phyloP scores from a whole-genome alignment of 2,329 filamentous ascomycete genomes.

The Chalara sp. region DNA sequence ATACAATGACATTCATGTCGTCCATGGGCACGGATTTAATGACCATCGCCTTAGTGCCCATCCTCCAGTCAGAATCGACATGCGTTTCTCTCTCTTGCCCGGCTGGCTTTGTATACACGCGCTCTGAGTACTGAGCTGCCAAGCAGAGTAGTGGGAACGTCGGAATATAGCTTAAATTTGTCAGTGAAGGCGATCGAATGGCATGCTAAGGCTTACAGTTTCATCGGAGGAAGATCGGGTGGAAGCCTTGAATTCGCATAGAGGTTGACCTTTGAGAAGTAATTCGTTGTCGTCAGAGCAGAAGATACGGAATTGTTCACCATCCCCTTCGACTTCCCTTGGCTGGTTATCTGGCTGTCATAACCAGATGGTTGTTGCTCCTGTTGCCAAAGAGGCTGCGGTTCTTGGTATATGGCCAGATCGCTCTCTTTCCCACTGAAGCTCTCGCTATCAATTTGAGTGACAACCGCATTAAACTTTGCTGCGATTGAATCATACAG shows the following conservation, averaged over 20 bases:
- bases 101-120: conserved; percentile 62
- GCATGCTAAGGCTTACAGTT: conserved; percentile 43
- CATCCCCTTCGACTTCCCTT: conserved; percentile 27
- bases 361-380: conserved; percentile 14
- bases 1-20: conserved; percentile 70
- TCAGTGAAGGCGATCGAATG: conserved; percentile 3
- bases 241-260: conserved; percentile 75
- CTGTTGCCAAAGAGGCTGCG: conserved; percentile 13
- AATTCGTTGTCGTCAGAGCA: conserved; percentile 41
- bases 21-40: conserved; percentile 77
- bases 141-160: conserved; percentile 74
- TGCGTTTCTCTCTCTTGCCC: conserved; percentile 61
- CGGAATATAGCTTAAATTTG: conserved; percentile 51
- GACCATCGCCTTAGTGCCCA: conserved; percentile 79
- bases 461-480: conserved; percentile 63
- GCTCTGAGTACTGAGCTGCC: conserved; percentile 70
- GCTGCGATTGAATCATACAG: conserved; percentile 53
- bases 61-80: conserved; percentile 62
- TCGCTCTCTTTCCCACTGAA: conserved; percentile 47
- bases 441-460: conserved; percentile 61
- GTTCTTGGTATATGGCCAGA: conserved; percentile 28
- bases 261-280: conserved; percentile 70
- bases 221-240: conserved; percentile 57
- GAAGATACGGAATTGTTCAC: conserved; percentile 28
- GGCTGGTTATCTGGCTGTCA: conserved; percentile 9